Evolutionary conservation across 83 land plant genomes (phyloP), one percentile per base, ranked within the genome.

Genomic region (Picea abies): DNA sequence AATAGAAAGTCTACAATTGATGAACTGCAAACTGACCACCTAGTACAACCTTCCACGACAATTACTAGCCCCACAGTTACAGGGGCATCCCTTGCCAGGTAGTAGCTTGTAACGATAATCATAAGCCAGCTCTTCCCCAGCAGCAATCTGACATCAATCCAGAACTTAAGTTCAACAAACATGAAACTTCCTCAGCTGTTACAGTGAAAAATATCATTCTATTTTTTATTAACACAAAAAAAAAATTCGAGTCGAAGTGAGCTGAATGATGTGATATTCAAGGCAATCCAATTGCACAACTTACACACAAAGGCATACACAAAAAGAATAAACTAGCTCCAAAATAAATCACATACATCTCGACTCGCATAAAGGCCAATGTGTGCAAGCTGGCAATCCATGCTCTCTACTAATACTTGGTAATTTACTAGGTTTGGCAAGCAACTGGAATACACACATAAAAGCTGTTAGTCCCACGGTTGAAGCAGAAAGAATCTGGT

Each of bases 301-400:
- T 11, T 23, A 11, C 29, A 47, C 19, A 29, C 4, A 11, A 39
- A 56, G 73, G 19, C 11, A 10, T 41, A 83, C 63, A 32, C 11
- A 5, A 58, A 37, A 41, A 80, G 39, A 79, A 25, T 2, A 37
- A 20, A 44, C 14, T 37, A 20, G 35, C 11, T n/a, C 25, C 2
- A 66, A 66, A 26, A 60, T 4, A 79, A 65, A 63, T 41, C 64
- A 70, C 99, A 80, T 93, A 98, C 99, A 96, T 98, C 99, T 79
- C 92, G 93, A 72, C 84, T 94, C 58, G 99, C 94, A 85, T 88
- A 98, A 78, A 98, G 86, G 58, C 98, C 99, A 83, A 98, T 90
- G 76, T 98, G 99, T 29, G 99, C 98, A 82, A 94, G 93, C 75
- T 94, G 97, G 82, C 86, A 93, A 81, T 98, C 99, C 99, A 98